Evolutionary conservation across 371 early-diverging fungal species (phyloP).

Genomic region (Cokeromyces recurvatus): DNA sequence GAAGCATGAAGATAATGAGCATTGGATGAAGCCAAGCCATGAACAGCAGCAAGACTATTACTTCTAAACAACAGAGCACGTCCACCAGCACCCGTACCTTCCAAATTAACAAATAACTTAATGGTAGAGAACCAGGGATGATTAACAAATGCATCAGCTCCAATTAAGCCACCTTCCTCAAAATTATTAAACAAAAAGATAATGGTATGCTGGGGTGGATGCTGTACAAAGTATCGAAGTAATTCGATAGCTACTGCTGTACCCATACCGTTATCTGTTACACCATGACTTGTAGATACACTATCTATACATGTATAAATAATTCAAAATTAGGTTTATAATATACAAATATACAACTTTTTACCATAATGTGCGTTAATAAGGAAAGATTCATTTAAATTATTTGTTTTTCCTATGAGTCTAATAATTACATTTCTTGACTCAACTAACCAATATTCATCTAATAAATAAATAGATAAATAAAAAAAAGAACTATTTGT

Average conservation of each 20-base stretch:
- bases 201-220: constrained; percentile 52
- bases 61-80: constrained; percentile 65
- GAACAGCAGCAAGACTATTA: constrained; percentile 45
- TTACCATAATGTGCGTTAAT: constrained; percentile 53
- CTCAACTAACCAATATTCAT: constrained; percentile 45
- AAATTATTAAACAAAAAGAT: constrained; percentile 83
- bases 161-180: constrained; percentile 76
- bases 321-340: too few relatives aligned
- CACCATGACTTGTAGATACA: constrained; percentile 71
- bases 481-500: background rate
- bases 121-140: constrained; percentile 73
- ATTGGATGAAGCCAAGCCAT: constrained; percentile 21
- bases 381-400: constrained; percentile 37
- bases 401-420: constrained; percentile 15
- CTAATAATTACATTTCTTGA: constrained; percentile 36
- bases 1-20: constrained; percentile 28
- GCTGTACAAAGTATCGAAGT: constrained; percentile 51
- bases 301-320: too few relatives aligned
- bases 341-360: too few relatives aligned
- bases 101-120: constrained; percentile 76
- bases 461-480: too few relatives aligned
- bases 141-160: constrained; percentile 61
- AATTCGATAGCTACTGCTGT: constrained; percentile 69
- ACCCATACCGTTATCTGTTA: constrained; percentile 79
- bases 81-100: constrained; percentile 73